Percentiles rank a stretch among this genome's conserved stretches.
These are phyloP conservation scores for Aspergillus nanangensis DNA, from an alignment of 495 filamentous ascomycete species.

Conservation along the genomic window DNA sequence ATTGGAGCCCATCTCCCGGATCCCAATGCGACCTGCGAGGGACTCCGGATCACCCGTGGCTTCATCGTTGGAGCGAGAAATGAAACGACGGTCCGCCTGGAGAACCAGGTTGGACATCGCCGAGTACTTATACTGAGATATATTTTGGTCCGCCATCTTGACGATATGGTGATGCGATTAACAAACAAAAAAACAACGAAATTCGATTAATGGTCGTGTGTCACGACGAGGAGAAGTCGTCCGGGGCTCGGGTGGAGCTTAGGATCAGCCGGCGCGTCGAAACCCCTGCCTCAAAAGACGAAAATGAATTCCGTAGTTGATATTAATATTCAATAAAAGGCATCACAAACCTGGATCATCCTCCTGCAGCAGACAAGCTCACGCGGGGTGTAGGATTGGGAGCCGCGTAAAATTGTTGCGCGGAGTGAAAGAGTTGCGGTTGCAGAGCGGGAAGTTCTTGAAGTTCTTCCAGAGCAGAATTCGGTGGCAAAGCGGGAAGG, in stretches of 20 bases:
- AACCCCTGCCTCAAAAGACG: slow-evolving; percentile 19
- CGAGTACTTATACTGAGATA: slow-evolving; percentile 99
- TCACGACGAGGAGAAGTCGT: slow-evolving; percentile 27
- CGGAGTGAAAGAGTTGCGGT: slow-evolving; percentile 17
- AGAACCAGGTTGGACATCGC: slow-evolving; percentile 99
- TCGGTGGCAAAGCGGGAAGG: slow-evolving; percentile 41
- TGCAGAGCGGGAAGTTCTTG: slow-evolving; percentile 10
- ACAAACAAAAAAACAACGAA: slow-evolving; percentile 15
- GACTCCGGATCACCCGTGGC: slow-evolving; percentile 97
- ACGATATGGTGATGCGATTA: slow-evolving; percentile 9
- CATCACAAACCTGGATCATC: slow-evolving; percentile 41
- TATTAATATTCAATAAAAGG: slow-evolving; percentile 17
- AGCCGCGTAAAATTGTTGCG: slow-evolving; percentile 20
- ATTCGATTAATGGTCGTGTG: too few species aligned
- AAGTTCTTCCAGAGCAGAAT: slow-evolving; percentile 33
- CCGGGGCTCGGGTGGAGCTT: slow-evolving; percentile 33
- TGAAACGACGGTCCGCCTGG: slow-evolving; percentile 96
- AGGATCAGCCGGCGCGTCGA: slow-evolving; percentile 29
- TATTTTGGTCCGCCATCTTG: slow-evolving; percentile 88
- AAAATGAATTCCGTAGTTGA: slow-evolving; percentile 22
- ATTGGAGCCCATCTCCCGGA: slow-evolving; percentile 88
- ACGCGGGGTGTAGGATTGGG: slow-evolving; percentile 25
- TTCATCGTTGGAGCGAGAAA: slow-evolving; percentile 87
- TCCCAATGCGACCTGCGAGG: slow-evolving; percentile 86
- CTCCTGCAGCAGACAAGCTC: slow-evolving; percentile 31